Evolutionary conservation across 495 filamentous ascomycete species (phyloP).

Genomic region (Lichenothelia convexa): DNA sequence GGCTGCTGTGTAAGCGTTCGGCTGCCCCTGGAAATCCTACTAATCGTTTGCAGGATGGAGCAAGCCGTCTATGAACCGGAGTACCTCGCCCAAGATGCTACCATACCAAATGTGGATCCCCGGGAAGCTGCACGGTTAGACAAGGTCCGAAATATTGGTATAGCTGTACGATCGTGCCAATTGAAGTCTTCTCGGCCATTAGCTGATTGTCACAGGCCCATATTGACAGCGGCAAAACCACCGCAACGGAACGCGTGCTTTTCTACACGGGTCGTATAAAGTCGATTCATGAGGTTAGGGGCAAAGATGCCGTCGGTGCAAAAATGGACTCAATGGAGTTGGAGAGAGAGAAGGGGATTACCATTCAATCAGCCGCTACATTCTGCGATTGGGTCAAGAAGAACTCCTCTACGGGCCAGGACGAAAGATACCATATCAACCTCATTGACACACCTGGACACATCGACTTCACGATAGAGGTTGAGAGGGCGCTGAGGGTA

Average conservation of each 20-base stretch:
- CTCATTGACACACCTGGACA: slow-evolving; percentile 98
- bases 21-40: background rate
- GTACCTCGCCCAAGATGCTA: slow-evolving; percentile 43
- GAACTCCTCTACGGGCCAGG: slow-evolving; percentile 45
- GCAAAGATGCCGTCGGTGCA: slow-evolving; percentile 85
- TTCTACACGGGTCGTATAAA: slow-evolving; percentile 97
- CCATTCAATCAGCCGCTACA: slow-evolving; percentile 93
- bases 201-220: slow-evolving; percentile 52
- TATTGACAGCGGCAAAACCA: slow-evolving; percentile 98
- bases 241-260: slow-evolving; percentile 87
- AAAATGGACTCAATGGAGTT: slow-evolving; percentile 99
- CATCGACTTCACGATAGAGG: slow-evolving; percentile 99
- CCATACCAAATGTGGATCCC: slow-evolving; percentile 55
- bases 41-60: slow-evolving; percentile 28
- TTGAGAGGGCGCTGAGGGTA: slow-evolving; percentile 88
- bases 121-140: slow-evolving; percentile 58
- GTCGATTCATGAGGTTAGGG: slow-evolving; percentile 92
- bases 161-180: slow-evolving; percentile 47
- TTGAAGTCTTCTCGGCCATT: slow-evolving; percentile 10
- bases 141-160: slow-evolving; percentile 87
- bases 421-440: slow-evolving; percentile 92
- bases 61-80: slow-evolving; percentile 42
- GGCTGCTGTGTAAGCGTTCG: slow-evolving; percentile 24
- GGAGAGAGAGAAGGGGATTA: slow-evolving; percentile 96
- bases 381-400: slow-evolving; percentile 96